phyloP scores from a whole-genome alignment of 208 protist species.

The Eutreptiella sp. region DNA sequence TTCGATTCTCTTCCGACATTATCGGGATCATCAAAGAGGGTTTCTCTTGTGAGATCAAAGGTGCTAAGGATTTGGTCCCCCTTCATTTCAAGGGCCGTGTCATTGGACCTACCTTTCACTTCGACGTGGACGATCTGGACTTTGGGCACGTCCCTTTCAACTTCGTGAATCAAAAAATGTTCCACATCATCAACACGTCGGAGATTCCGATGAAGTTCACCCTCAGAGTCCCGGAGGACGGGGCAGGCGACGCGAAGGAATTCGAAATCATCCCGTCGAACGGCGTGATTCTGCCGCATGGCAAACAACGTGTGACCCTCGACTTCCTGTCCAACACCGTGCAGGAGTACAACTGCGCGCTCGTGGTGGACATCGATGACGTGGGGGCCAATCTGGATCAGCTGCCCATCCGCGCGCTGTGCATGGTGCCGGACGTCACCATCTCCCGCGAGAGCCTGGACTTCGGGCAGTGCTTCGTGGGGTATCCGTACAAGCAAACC shows the following conservation, averaged over 20 bases:
- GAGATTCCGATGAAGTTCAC: conserved; percentile 82
- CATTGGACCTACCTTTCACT: conserved; percentile 82
- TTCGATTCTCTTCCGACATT: conserved; percentile 68
- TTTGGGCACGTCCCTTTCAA: conserved; percentile 87
- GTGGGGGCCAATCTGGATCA: conserved; percentile 75
- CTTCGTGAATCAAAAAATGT: conserved; percentile 59
- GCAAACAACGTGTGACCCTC: conserved; percentile 53
- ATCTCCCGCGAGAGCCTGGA: conserved; percentile 54
- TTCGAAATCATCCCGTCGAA: conserved; percentile 63
- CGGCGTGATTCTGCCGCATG: conserved; percentile 57
- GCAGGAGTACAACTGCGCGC: conserved; percentile 58
- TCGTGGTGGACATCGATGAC: conserved; percentile 84
- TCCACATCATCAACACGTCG: conserved; percentile 83
- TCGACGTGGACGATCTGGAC: conserved; percentile 76
- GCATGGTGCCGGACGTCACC: conserved; percentile 70
- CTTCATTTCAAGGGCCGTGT: conserved; percentile 76
- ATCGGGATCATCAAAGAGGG: conserved; percentile 77
- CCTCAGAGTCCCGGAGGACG: conserved; percentile 57
- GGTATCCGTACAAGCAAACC: conserved; percentile 67
- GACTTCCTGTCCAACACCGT: conserved; percentile 67
- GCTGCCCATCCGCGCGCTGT: conserved; percentile 69
- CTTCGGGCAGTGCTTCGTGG: conserved; percentile 76
- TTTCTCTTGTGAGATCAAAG: conserved; percentile 76
- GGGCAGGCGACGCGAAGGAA: conserved; percentile 44
- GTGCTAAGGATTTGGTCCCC: conserved; percentile 57